Base-by-base conservation (phyloP, 1,284 basidiomycete species). In the Somion occarium region DNA sequence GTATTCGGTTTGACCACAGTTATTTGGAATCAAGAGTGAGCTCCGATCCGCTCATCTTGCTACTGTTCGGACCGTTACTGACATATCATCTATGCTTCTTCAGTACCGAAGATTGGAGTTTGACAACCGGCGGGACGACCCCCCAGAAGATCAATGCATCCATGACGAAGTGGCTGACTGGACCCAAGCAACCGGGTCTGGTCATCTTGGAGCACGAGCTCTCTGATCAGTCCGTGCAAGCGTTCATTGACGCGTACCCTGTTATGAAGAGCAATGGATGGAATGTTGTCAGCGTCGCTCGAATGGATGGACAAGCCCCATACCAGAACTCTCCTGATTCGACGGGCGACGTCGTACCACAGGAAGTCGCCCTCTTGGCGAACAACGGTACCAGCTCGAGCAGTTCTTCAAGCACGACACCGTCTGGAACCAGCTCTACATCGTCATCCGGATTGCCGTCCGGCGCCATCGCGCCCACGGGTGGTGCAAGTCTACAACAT, bases 121-220 rank as follows among this genome's bases (percentile, higher is more conserved):
- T 88, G 37, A 59, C 62, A 2, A 67, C 69, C 3, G 72, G 69
- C 38, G 44, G 59, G 3, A 77, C 77, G 2, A 80, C 76, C 0
- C 56, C 66, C 13, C 60, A 73, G 1, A 59, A 60, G 26, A 74
- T 89, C 55, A 66, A 74, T 42, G 48, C 63, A 0, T 67, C 70
- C 48, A 73, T 89, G 68, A 66, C 71, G 20, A 57, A 69, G 50
- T 89, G 83, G 80, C 67, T 85, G 37, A 68, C 74, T 38, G 79
- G 83, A 42, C 72, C 85, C 45, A 88, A 91, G 64, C 68, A 65
- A 9, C 83, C 85, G 7, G 92, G 92, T 30, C 76, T 93, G 18
- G 76, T 93, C 58, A 75, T 91, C 53, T 77, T 95, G 56, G 88
- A 94, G 69, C 93, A 96, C 68, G 93, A 94, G 67, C 69, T 87